Evolutionary conservation across 2,329 filamentous ascomycete species (phyloP), one percentile per base, ranked within the genome.

Genomic region (Aureobasidium leucospermi): DNA sequence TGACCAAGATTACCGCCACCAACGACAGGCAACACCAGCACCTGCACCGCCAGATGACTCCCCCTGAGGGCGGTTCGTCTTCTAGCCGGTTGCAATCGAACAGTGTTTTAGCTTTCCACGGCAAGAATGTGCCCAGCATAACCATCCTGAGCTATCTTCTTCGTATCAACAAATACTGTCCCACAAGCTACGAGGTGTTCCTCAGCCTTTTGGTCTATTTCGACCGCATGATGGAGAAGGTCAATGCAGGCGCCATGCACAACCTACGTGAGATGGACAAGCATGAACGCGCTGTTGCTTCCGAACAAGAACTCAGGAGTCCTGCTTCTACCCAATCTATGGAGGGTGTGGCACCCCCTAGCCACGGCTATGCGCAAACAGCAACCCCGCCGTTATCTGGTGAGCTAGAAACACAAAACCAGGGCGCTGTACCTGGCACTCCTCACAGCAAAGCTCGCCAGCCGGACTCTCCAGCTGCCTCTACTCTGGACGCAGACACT

Each of bases 91-190:
- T 58, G n/a, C 82, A 87, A 67, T 88, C 81, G 65, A 88, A 78
- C 65, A 89, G 79, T 58, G 93, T 99, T 3, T 81, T 99, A 41
- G 93, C 94, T 11, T 99, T 99, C 67, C 94, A 99, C 70, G 94
- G 94, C 65, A 97, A 96, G 76, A 99, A 99, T 65, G 89, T 97
- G 10, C 94, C 94, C 1, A 94, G 89, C 69, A 99, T 99, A 68
- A 96, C 92, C 19, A 97, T 99, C 62, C 79, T 96, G 62, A 97
- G 91, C 79, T 99, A 99, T 69, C 78, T 99, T 57, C 93, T 87
- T 67, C 86, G 94, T 62, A 97, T 99, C 71, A 93, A 99, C 76
- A 96, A 96, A 76, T 99, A 99, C 75, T 99, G 94, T 69, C 94
- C 94, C 0, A 97, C 94, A 6, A 97, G 94, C 0, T 99, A 96